Conservation (phyloP, 2,329 filamentous ascomycete genomes). For the Xylaria sp. region DNA sequence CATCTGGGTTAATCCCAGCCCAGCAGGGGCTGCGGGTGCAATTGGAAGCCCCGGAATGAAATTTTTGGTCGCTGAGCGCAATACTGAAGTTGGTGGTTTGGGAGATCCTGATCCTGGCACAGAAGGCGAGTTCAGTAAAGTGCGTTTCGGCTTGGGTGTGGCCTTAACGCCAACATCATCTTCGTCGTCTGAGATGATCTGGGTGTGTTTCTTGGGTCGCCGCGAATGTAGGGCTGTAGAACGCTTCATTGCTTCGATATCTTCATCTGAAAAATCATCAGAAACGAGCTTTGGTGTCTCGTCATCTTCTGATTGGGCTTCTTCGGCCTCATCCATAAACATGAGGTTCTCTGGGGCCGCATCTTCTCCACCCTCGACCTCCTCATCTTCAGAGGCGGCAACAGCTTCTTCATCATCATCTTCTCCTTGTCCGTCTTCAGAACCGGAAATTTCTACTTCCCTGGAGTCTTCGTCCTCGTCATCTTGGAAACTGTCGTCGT, state of each 20-base stretch:
- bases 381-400: constrained; percentile 42
- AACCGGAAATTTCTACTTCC: constrained; percentile 51
- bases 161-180: constrained; percentile 59
- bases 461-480: constrained; percentile 58
- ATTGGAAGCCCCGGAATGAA: constrained; percentile 76
- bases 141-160: constrained; percentile 61
- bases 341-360: constrained; percentile 41
- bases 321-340: constrained; percentile 52
- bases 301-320: constrained; percentile 51
- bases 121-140: constrained; percentile 55
- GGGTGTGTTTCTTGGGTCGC: constrained; percentile 60
- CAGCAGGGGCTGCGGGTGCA: constrained; percentile 63
- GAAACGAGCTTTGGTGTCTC: constrained; percentile 42
- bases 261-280: constrained; percentile 52
- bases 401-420: constrained; percentile 50
- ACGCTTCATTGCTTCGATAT: constrained; percentile 52
- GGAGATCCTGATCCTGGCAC: constrained; percentile 59
- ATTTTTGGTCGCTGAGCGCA: constrained; percentile 74
- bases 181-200: constrained; percentile 72
- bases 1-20: constrained; percentile 85
- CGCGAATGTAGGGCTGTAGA: constrained; percentile 57
- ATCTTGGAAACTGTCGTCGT: constrained; percentile 53
- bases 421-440: constrained; percentile 54
- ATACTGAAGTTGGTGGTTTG: constrained; percentile 68
- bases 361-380: constrained; percentile 10